Evolutionary conservation across 345 rosid species (phyloP).

Genomic region (Ceriops decandra): DNA sequence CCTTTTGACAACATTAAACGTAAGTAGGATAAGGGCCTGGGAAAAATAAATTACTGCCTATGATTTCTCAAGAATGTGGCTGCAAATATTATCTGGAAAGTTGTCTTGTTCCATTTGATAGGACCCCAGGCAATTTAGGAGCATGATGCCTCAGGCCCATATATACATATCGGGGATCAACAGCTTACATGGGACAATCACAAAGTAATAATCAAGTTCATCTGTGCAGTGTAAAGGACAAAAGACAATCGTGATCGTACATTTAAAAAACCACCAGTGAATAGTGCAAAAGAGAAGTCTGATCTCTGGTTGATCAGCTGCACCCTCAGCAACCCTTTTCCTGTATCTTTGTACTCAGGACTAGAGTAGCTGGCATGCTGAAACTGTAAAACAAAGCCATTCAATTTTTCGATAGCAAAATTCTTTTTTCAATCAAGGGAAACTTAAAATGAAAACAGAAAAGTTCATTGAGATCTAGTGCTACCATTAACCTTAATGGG

Average conservation of each 20-base stretch:
- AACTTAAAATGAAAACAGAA: neutral
- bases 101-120: too few species aligned
- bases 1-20: too few species aligned
- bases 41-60: too few species aligned
- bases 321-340: slow-evolving; percentile 59
- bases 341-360: slow-evolving; percentile 43
- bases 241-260: slow-evolving; percentile 31
- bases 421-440: neutral
- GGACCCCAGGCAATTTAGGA: too few species aligned
- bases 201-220: neutral
- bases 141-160: too few species aligned
- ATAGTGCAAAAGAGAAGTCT: slow-evolving; percentile 59
- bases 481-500: neutral
- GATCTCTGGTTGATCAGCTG: slow-evolving; percentile 78
- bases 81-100: too few species aligned
- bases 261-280: slow-evolving; percentile 53
- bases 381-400: slow-evolving; percentile 1
- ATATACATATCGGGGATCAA: neutral
- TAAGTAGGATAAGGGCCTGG: too few species aligned
- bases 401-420: neutral
- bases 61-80: too few species aligned
- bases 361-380: slow-evolving; percentile 24
- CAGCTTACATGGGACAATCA: neutral
- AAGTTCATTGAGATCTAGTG: neutral
- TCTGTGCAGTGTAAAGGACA: neutral